These are phyloP conservation scores for Ramaria sp. DNA, from an alignment of 768 basidiomycete species.

Conservation along the genomic window DNA sequence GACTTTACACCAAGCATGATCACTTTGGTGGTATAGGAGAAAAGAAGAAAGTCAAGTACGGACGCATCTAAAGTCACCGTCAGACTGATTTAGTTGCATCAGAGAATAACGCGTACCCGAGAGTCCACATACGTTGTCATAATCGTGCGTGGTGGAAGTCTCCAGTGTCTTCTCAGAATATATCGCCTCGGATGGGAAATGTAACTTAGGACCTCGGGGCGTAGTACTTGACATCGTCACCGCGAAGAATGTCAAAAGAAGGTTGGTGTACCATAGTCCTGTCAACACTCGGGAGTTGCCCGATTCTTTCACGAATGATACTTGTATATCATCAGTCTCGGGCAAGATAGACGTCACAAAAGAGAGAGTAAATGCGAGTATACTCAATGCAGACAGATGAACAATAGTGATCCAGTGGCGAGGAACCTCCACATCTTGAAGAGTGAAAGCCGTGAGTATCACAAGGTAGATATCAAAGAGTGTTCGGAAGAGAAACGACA, in stretches of 20 bases:
- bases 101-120: constrained; percentile 26
- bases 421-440: constrained; percentile 20
- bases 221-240: constrained; percentile 38
- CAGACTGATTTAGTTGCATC: background rate
- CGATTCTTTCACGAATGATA: constrained; percentile 16
- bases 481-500: constrained; percentile 34
- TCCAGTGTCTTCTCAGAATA: constrained; percentile 64
- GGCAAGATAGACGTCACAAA: constrained; percentile 49
- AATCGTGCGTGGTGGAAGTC: constrained; percentile 47
- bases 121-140: constrained; percentile 66
- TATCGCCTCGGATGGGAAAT: constrained; percentile 62
- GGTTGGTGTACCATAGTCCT: constrained; percentile 40
- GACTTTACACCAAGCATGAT: constrained; percentile 73
- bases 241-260: constrained; percentile 39
- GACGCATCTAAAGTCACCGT: constrained; percentile 34
- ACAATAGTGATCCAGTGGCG: constrained; percentile 29
- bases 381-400: constrained; percentile 51
- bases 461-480: constrained; percentile 52
- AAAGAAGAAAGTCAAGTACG: constrained; percentile 55
- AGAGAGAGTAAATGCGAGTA: constrained; percentile 35
- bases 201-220: constrained; percentile 63
- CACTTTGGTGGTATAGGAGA: constrained; percentile 82
- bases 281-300: constrained; percentile 14
- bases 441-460: constrained; percentile 37
- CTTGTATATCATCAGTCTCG: constrained; percentile 10